Evolutionary conservation across 306 rosid species (phyloP), one percentile per base, ranked within the genome.

Genomic region (Biancaea sappan): DNA sequence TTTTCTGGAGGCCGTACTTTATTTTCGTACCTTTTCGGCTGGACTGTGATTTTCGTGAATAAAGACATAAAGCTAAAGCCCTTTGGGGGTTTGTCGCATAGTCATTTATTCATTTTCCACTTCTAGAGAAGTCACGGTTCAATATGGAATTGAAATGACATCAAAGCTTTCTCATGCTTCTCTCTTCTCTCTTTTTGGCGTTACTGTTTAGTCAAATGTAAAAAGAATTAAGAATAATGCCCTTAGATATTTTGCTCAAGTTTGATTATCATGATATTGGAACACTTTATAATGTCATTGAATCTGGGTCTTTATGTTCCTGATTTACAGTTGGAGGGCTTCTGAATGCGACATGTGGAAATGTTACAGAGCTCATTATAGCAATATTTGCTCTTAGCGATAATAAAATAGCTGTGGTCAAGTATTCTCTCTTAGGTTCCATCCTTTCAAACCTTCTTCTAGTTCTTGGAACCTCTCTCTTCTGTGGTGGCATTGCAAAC

Each of bases 311-410:
- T 67, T 5, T 71, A 25, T 6, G 2, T 73, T 65, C 14, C 18
- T 11, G 46, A 26, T 46, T 54, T 40, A 72, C 73, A 93, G 98
- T 89, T 72, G 98, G 98, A 78, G 98, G 96, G 46, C 94, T 91
- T 71, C 64, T 93, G 26, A 93, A 93, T 81, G 98, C 98, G 54
- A 93, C 98, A 24, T 93, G 98, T 81, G 98, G 98, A 44, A 93
- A 93, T 81, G 91, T 74, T 2, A 91, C 98, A 37, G 98, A 93
- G 87, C 85, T 93, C 14, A 85, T 93, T 2, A 91, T 93, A 52
- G 97, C 96, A 40, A 84, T 93, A 51, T 83, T 93, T 46, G 98
- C 97, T 19, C 90, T 93, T 8, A 71, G 52, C 31, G 26, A 78
- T 7, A 54, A 58, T 26, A 93, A 91, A 79, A 80, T 93, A 77